Base-by-base conservation (phyloP, 2,329 filamentous ascomycete species). In the Colletotrichum melonis region DNA sequence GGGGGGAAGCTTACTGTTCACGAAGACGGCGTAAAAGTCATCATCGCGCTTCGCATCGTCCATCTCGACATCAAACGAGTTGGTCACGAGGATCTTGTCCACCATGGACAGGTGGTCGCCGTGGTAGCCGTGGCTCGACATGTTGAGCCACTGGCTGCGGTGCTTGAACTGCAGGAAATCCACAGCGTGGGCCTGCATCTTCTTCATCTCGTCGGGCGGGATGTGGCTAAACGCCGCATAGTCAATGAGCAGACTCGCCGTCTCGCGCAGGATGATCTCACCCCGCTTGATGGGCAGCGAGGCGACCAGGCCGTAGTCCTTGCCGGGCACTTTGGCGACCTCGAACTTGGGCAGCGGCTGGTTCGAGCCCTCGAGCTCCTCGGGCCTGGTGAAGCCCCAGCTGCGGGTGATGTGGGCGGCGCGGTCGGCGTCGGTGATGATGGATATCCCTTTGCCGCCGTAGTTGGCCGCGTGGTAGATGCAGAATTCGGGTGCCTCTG, bases 241-340 rank as follows among this genome's bases (percentile, higher is more conserved):
- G 78, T 85, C 84, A 72, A 85, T 79, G 74, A 85, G 77, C 63
- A 84, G 63, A 8, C 81, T 82, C 11, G 80, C 78, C 57, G 83
- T 84, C 74, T 81, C 81, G 71, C 79, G 80, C 77, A 84, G 80
- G 76, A 85, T 81, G 57, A 78, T 76, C 63, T 84, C 82, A 49
- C 83, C 83, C 38, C 82, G 77, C 35, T 75, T 71, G 74, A 85
- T 81, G 73, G 76, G 77, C 38, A 75, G 67, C 5, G 75, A 80
- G 12, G 84, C 83, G 7, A 84, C 78, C 5, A 84, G 74, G 32
- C 84, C 84, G 72, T 79, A 96, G 52, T 80, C 83, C 73, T 84
- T 85, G 35, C 83, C 82, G 8, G 81, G 81, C 38, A 85, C 79
- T 11, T 78, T 78, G 28, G 79, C 78, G n/a, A 84, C 78, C 57